A percentile compares a stretch with the other conserved stretches of the same genome.
phyloP scores from a whole-genome alignment of 331 rosid species.

The Acacia pycnantha region DNA sequence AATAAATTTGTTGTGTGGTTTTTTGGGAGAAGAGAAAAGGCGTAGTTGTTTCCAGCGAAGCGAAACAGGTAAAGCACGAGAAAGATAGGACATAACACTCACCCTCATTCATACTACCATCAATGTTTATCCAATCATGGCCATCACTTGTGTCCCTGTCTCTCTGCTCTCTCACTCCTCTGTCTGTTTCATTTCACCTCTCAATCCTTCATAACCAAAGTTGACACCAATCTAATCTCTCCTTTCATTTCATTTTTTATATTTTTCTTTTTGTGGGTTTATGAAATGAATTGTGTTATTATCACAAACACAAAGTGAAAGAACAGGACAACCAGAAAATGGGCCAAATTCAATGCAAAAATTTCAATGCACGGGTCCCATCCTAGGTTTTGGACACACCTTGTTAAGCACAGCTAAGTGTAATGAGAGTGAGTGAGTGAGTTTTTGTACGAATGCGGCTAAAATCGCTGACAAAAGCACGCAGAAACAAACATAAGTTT shows the following conservation, averaged over 20 bases:
- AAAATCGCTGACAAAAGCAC: slow-evolving; percentile 15
- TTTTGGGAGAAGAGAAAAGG: not conserved
- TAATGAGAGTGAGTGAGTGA: not conserved
- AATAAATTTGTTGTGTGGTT: not conserved
- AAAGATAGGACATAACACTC: not conserved
- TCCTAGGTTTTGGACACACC: not conserved
- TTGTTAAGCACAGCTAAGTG: not conserved
- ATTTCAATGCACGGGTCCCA: not conserved
- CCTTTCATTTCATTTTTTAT: not conserved
- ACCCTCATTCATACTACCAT: not conserved
- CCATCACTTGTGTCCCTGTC: not conserved
- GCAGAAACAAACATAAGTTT: slow-evolving; percentile 3
- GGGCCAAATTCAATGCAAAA: not conserved
- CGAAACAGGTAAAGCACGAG: not conserved
- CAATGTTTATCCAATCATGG: slow-evolving; percentile 10
- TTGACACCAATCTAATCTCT: not conserved
- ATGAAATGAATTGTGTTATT: not conserved
- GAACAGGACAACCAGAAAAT: not conserved
- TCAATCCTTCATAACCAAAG: not conserved
- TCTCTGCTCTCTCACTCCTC: too few relatives aligned
- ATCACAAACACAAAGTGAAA: not conserved
- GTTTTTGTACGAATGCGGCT: slow-evolving; percentile 4
- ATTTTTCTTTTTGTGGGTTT: not conserved
- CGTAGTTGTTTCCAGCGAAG: slow-evolving; percentile 4
- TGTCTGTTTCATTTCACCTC: not conserved